Conservation (phyloP, 805 yeast genomes). For the Schwanniomyces yamadae region DNA sequence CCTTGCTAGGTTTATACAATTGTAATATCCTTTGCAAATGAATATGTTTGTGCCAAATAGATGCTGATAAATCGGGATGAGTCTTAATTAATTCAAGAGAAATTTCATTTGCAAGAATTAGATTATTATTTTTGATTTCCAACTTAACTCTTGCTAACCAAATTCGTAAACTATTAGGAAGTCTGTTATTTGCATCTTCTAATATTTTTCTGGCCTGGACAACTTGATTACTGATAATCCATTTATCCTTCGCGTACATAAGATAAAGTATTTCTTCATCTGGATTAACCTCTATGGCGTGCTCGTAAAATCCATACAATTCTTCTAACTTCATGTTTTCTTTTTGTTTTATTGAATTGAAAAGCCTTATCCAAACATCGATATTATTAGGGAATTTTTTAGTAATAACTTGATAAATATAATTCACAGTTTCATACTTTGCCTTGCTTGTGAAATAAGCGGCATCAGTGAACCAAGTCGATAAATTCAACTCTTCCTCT, state of each 20-base stretch:
- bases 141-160: constrained; percentile 76
- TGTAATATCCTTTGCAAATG: constrained; percentile 20
- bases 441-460: constrained; percentile 19
- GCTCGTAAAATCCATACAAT: constrained; percentile 44
- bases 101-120: constrained; percentile 35
- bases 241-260: constrained; percentile 71
- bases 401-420: constrained; percentile 48
- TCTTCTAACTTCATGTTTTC: constrained; percentile 14
- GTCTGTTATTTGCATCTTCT: constrained; percentile 40
- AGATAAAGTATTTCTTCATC: constrained; percentile 51
- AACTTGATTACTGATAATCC: constrained; percentile 49
- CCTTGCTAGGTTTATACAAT: neutral
- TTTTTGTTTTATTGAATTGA: constrained; percentile 27
- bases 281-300: constrained; percentile 53
- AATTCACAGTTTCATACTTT: constrained; percentile 40
- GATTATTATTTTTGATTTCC: constrained; percentile 46
- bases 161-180: constrained; percentile 51
- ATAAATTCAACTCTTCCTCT: constrained; percentile 8
- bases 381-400: constrained; percentile 46
- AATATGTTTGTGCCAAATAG: constrained; percentile 60
- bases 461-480: constrained; percentile 30
- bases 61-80: constrained; percentile 29
- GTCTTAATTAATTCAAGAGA: constrained; percentile 22
- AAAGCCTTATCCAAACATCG: constrained; percentile 49
- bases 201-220: constrained; percentile 55